phyloP scores from a whole-genome alignment of 2,329 filamentous ascomycete genomes.

The Fusarium sp. region DNA sequence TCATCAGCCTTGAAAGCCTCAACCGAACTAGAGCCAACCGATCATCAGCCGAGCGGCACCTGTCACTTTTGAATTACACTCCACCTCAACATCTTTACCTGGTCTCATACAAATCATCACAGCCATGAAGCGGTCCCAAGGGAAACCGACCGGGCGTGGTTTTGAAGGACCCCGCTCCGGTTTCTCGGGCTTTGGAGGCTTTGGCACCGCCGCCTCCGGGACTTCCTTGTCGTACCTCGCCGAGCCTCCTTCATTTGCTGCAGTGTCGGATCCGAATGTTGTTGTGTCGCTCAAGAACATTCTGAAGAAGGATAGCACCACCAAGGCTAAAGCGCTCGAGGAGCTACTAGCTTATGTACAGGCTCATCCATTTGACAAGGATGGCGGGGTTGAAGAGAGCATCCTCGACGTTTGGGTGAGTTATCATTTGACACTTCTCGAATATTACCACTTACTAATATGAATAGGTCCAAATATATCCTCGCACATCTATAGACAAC shows the following conservation, averaged over 20 bases:
- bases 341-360: constrained; percentile 76
- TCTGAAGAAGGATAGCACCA: constrained; percentile 90
- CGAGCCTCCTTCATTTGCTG: constrained; percentile 82
- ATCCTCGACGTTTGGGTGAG: constrained; percentile 88
- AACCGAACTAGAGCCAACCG: constrained; percentile 1
- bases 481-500: constrained; percentile 89
- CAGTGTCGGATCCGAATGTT: constrained; percentile 80
- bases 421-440: no score
- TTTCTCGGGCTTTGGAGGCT: constrained; percentile 40
- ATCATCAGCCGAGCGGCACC: constrained; percentile 24
- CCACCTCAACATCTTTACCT: not conserved
- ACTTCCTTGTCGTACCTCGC: constrained; percentile 82
- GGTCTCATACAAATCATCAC: not conserved
- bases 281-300: constrained; percentile 94
- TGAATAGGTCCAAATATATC: constrained; percentile 80
- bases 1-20: constrained; percentile 31
- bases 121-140: constrained; percentile 45
- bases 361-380: constrained; percentile 60
- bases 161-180: constrained; percentile 41
- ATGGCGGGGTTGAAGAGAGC: constrained; percentile 77
- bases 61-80: constrained; percentile 4
- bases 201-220: constrained; percentile 51
- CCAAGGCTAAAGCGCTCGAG: constrained; percentile 89
- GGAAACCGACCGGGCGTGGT: constrained; percentile 38
- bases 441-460: no score